phyloP scores from a whole-genome alignment of 306 rosid genomes.

The Vigna trinervia region DNA sequence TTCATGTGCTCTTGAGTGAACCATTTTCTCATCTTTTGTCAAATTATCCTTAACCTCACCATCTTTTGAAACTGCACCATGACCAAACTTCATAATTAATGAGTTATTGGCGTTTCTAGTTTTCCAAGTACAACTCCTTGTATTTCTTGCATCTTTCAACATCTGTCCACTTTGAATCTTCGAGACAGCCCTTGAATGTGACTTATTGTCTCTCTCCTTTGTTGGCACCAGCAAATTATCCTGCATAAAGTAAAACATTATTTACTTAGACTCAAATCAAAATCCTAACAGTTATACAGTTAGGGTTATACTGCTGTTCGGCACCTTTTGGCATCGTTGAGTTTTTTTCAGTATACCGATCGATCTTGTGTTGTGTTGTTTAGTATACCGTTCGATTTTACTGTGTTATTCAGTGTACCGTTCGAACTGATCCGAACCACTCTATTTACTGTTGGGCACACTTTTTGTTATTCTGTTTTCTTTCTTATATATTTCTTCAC shows the following conservation, averaged over 20 bases:
- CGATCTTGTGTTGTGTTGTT: too few relatives aligned
- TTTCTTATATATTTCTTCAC: too few relatives aligned
- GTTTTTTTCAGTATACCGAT: too few relatives aligned
- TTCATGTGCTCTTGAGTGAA: background rate
- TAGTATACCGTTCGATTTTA: too few relatives aligned
- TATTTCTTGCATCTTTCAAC: background rate
- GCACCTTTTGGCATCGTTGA: too few relatives aligned
- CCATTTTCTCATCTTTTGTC: background rate
- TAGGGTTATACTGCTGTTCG: too few relatives aligned
- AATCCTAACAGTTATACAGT: background rate
- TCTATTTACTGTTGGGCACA: too few relatives aligned
- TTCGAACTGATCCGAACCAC: too few relatives aligned
- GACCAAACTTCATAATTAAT: background rate
- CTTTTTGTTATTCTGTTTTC: too few relatives aligned
- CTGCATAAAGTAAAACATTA: slow-evolving; percentile 41
- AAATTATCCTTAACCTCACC: background rate
- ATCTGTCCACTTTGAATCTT: slow-evolving; percentile 1
- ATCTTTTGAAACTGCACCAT: background rate
- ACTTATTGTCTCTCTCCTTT: slow-evolving; percentile 1
- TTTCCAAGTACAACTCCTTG: background rate
- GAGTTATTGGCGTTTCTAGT: background rate
- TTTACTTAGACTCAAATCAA: background rate
- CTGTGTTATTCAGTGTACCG: too few relatives aligned
- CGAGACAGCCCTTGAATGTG: slow-evolving; percentile 24
- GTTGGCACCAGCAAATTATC: slow-evolving; percentile 36